Base-by-base conservation (phyloP, 768 basidiomycete genomes). In the Rickenella mellea region DNA sequence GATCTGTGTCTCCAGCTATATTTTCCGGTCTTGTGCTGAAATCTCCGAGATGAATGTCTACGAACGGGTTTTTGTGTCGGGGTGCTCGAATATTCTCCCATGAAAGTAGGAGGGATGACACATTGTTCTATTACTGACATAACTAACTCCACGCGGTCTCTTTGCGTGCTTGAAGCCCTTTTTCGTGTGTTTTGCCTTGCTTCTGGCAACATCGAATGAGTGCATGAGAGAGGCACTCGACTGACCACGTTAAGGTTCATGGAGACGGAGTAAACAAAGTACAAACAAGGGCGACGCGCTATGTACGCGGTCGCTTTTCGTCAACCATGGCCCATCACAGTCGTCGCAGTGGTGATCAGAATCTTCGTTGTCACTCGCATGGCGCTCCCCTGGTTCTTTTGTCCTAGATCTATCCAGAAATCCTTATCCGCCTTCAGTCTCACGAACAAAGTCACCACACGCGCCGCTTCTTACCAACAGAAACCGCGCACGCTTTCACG, bases 81-180 rank as follows among this genome's bases (percentile, higher is more conserved):
- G 0, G 78, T 76, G n/a, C 20, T 73, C 64, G 51, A 77, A 80
- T 19, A 69, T 72, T 0, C 78, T 79, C 30, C 10, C 27, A 17
- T 36, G 8, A 35, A 15, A 29, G 27, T 29, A 29, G 8, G 17
- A 25, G 12, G 20, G n/a, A n/a, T 19, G 27, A 9, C 17, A 5
- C n/a, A 11, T 19, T 12, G 26, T 17, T 17, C 27, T 10, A 21
- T 9, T 31, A 27, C 19, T 4, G 15, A 22, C 27, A 30, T n/a
- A n/a, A 62, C 74, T 46, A 24, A 78, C 78, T 78, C 77, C 44
- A 78, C 78, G 42, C 78, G 71, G 58, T 83, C 78, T 41, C 82
- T 71, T 81, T 79, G 20, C 82, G 66, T 25, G 79, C 68, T 49
- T 83, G 76, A 46, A 76, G 78, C 30, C 80, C n/a, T n/a, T 70